Conservation (phyloP, 768 basidiomycete species). For the Mycena haematopus region DNA sequence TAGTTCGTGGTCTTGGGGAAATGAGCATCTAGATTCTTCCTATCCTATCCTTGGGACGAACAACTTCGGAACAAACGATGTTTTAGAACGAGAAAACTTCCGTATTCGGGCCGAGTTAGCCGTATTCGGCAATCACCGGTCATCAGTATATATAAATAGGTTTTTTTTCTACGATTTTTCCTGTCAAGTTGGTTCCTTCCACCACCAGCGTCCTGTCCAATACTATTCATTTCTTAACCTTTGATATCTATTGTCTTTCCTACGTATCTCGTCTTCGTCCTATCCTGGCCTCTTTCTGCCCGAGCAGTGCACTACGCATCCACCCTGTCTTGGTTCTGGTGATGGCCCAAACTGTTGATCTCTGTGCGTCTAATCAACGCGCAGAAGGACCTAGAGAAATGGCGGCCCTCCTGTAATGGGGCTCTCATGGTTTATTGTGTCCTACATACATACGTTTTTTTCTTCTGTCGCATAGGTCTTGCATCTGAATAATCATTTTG, state of each 20-base stretch:
- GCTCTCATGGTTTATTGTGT: slow-evolving; percentile 24
- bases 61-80: too few species aligned
- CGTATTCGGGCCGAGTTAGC: too few species aligned
- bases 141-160: neutral
- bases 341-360: slow-evolving; percentile 20
- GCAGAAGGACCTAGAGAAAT: slow-evolving; percentile 24
- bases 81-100: too few species aligned
- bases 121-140: slow-evolving; percentile 2
- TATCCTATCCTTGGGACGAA: too few species aligned
- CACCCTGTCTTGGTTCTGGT: slow-evolving; percentile 30
- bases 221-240: neutral
- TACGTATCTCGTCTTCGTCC: neutral
- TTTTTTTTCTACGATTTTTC: neutral
- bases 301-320: slow-evolving; percentile 28
- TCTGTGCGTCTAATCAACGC: slow-evolving; percentile 29
- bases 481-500: neutral
- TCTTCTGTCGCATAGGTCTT: neutral
- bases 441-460: slow-evolving; percentile 11
- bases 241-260: neutral
- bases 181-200: slow-evolving; percentile 1
- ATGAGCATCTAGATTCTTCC: neutral
- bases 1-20: neutral
- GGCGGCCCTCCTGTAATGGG: slow-evolving; percentile 14
- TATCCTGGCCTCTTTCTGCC: slow-evolving; percentile 26
- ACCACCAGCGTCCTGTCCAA: slow-evolving; percentile 1